Percentiles rank a stretch among this genome's conserved stretches.
These are phyloP conservation scores for Radiomyces spectabilis DNA, from an alignment of 192 early-diverging fungal species.

Conservation along the genomic window DNA sequence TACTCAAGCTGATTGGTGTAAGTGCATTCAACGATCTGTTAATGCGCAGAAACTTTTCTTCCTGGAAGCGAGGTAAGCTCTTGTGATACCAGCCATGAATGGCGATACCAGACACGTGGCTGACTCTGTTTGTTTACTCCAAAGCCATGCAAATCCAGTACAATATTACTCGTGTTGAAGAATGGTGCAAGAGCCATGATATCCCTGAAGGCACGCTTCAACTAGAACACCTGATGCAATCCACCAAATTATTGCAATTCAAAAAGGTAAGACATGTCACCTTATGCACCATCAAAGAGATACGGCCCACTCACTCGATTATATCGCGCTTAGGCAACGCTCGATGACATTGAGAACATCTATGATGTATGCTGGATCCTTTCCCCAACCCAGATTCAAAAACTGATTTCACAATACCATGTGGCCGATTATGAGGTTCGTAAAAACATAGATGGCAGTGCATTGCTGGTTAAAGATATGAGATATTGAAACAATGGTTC, in stretches of 20 bases:
- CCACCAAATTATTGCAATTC: conserved; percentile 92
- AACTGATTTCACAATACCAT: conserved; percentile 89
- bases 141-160: conserved; percentile 95
- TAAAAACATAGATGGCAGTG: too few species aligned
- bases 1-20: conserved; percentile 88
- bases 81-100: neutral
- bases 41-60: conserved; percentile 95
- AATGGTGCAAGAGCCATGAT: conserved; percentile 96
- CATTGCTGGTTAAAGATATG: too few species aligned
- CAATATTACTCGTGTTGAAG: conserved; percentile 91
- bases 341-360: conserved; percentile 91
- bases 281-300: too few species aligned
- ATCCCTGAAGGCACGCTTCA: conserved; percentile 85
- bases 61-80: conserved; percentile 91
- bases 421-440: conserved; percentile 88
- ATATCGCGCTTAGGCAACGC: conserved; percentile 27
- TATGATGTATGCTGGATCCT: conserved; percentile 97
- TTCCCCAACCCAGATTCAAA: conserved; percentile 93
- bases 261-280: conserved; percentile 57
- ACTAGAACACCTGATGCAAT: conserved; percentile 88
- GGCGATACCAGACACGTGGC: neutral
- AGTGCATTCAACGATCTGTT: conserved; percentile 93
- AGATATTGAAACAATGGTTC: too few species aligned
- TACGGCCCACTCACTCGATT: too few species aligned
- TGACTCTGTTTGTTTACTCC: neutral